phyloP scores from a whole-genome alignment of 306 rosid species.

The Albizia julibrissin region DNA sequence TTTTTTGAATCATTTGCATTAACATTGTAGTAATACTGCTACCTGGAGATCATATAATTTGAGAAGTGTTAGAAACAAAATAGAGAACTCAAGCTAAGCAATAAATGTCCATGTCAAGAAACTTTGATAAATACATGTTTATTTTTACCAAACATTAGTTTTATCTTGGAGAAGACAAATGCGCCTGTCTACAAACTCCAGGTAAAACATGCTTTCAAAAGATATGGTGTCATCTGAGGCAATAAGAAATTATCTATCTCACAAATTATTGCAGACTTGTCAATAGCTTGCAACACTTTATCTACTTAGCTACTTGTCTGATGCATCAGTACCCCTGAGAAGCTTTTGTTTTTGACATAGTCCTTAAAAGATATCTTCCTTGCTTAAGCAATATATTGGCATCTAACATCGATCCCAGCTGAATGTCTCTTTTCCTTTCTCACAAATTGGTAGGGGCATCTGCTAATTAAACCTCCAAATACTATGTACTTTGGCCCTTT shows the following conservation, averaged over 20 bases:
- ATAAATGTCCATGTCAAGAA: neutral
- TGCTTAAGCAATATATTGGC: slow-evolving; percentile 17
- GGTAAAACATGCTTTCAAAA: neutral
- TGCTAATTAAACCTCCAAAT: neutral
- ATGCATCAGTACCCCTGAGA: slow-evolving; percentile 11
- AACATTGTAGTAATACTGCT: neutral
- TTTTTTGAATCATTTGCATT: neutral
- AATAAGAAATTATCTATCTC: slow-evolving; percentile 13
- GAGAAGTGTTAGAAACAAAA: neutral
- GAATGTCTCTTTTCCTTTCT: slow-evolving; percentile 6
- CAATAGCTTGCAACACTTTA: slow-evolving; percentile 2
- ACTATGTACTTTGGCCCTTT: neutral
- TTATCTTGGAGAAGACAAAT: slow-evolving; percentile 11
- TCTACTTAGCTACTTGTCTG: neutral
- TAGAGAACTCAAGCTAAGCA: neutral
- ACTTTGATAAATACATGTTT: neutral
- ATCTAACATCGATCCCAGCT: slow-evolving; percentile 10
- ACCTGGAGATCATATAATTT: neutral
- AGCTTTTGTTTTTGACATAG: neutral
- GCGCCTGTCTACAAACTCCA: neutral
- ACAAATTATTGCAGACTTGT: slow-evolving; percentile 2
- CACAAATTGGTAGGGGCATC: neutral
- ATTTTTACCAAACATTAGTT: neutral
- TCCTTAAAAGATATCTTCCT: slow-evolving; percentile 8
- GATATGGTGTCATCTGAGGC: slow-evolving; percentile 6